These are phyloP conservation scores for Yamadazyma friedrichii DNA, from an alignment of 1,139 yeast species.

Conservation along the genomic window DNA sequence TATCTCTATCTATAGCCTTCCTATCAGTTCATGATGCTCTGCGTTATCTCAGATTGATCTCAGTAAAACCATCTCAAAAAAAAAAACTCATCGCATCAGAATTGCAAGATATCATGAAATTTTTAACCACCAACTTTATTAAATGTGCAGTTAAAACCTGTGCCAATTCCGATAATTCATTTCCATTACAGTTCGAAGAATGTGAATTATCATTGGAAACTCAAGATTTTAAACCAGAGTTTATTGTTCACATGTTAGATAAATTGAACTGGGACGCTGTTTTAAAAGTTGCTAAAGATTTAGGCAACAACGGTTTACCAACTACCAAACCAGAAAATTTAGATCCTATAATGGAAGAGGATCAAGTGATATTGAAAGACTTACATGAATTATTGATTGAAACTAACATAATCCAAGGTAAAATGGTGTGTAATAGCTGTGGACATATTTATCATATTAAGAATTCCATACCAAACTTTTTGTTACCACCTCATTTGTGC, in stretches of 20 bases:
- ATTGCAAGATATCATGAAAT: constrained; percentile 59
- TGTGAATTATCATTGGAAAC: constrained; percentile 75
- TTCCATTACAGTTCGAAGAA: constrained; percentile 75
- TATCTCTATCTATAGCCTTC: too few species aligned
- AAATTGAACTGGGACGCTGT: constrained; percentile 89
- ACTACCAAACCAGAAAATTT: constrained; percentile 58
- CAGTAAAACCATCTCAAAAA: constrained; percentile 3
- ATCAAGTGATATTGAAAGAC: constrained; percentile 63
- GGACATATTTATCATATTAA: constrained; percentile 86
- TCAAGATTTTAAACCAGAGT: constrained; percentile 81
- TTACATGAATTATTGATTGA: constrained; percentile 78
- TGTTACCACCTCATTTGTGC: constrained; percentile 84
- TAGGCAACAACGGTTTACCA: constrained; percentile 70
- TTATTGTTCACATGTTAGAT: constrained; percentile 72
- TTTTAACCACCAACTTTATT: constrained; percentile 90
- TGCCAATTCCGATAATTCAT: constrained; percentile 68
- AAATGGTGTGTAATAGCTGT: constrained; percentile 85
- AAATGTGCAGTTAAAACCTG: constrained; percentile 89
- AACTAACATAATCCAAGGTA: constrained; percentile 83
- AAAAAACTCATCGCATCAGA: background rate
- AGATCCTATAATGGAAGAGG: constrained; percentile 56
- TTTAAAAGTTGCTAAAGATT: constrained; percentile 69
- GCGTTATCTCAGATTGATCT: background rate
- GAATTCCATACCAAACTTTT: constrained; percentile 90
- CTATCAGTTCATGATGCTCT: too few species aligned